Base-by-base conservation (phyloP, 768 basidiomycete genomes). In the Kondoa subrosea region DNA sequence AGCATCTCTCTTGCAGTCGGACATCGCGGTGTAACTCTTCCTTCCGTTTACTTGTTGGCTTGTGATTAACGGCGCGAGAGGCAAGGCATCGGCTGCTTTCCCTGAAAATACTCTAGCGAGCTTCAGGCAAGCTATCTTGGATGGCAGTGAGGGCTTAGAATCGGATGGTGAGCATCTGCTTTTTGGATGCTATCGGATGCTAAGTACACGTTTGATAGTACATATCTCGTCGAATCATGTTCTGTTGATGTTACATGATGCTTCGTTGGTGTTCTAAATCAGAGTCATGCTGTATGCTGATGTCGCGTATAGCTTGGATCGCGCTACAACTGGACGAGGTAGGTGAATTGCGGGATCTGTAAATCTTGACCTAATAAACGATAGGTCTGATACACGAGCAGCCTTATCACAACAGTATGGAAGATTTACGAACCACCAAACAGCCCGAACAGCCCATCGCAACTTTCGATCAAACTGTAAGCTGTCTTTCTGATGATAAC, bases 381-480 rank as follows among this genome's bases (percentile, higher is more conserved):
- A 87, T 86, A 83, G 75, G 78, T 80, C 71, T 88, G 25, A 81
- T 91, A 73, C 81, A 83, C 69, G 83, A 86, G 67, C 83, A 83
- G 67, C 77, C 80, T 15, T 91, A 88, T 87, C 58, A 78, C 78
- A 76, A 80, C n/a, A 84, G 83, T 1, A 86, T 89, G 80, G 80
- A 91, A 76, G 83, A 88, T 74, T 83, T 88, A 58, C 82, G 85
- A 64, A 96, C 92, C 31, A 67, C 50, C 40, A 70, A 70, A 63
- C 25, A 25, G 4, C 69, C 92, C n/a, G 83, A 81, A 72, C 92
- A 95, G 75, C 71, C 86, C 21, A 91, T 99, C 70, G 91, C 93
- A 17, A 91, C 89, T 2, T 93, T 99, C 74, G 82, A 80, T 27
- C 85, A 95, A 78, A 90, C 91, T 1, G 50, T 97, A 60, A 82